Evolutionary conservation across 1,139 yeast species (phyloP), one percentile per base, ranked within the genome.

Genomic region (Yamadazyma sp.): DNA sequence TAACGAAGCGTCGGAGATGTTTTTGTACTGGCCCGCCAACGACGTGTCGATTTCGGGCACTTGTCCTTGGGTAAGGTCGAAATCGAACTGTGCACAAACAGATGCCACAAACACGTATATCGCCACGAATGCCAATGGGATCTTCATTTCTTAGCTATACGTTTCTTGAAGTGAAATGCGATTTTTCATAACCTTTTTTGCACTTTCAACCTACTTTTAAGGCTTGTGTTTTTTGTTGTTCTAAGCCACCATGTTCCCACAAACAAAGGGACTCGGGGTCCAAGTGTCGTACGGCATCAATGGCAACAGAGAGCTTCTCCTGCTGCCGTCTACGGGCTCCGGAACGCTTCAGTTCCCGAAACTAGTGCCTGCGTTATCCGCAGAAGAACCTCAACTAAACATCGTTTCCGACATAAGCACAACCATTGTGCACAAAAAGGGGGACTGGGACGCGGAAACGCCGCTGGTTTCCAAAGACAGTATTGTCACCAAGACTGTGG

Each of bases 211-310:
- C 7, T 23, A 32, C 28, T n/a, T n/a, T n/a, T n/a, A n/a, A n/a
- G n/a, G n/a, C n/a, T n/a, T n/a, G n/a, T n/a, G n/a, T n/a, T n/a
- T n/a, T n/a, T n/a, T n/a, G n/a, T n/a, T n/a, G n/a, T n/a, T 11
- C 4, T 8, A 8, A 32, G 31, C 23, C 7, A 12, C 29, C 24
- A 69, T 70, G 74, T 69, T 75, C 71, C 75, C 76, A 27, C 59
- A 61, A 22, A 69, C 62, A 42, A 46, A 54, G 30, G 75, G 74
- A 1, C 55, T 67, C 22, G 77, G 77, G 1, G 60, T 55, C 4
- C 72, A 66, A 53, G 58, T 71, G 38, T 50, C 67, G 14, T 65
- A 64, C 43, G 77, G 77, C 3, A 55, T 65, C 1, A 45, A 55
- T 20, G 70, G 77, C 3, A 53, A 64, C 46, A 61, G 58, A 11